Percentiles rank a stretch among this genome's conserved stretches.
These are phyloP conservation scores for Grigorovia humatica DNA, from an alignment of 805 yeast species.

Conservation along the genomic window DNA sequence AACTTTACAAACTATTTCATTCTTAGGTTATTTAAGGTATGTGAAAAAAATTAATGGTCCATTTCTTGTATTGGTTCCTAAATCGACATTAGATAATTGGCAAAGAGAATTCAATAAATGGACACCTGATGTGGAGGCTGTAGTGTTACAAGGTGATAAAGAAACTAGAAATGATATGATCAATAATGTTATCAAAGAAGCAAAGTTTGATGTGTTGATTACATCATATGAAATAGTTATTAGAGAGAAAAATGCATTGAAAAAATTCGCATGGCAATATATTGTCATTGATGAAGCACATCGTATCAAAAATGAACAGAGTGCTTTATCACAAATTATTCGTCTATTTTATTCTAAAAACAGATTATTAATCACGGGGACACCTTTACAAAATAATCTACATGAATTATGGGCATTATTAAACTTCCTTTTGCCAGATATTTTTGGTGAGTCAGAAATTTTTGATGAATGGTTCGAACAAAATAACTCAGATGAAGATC, in stretches of 20 bases:
- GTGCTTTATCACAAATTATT: conserved; percentile 84
- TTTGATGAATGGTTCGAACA: conserved; percentile 83
- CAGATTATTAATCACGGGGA: conserved; percentile 84
- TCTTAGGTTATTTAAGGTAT: conserved; percentile 78
- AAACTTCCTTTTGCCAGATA: conserved; percentile 86
- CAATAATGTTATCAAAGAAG: conserved; percentile 46
- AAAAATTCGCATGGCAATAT: conserved; percentile 86
- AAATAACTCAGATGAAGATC: conserved; percentile 41
- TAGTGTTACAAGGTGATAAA: conserved; percentile 83
- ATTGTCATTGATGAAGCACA: conserved; percentile 94
- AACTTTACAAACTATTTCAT: conserved; percentile 88
- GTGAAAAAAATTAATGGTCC: conserved; percentile 78
- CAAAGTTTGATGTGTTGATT: conserved; percentile 81
- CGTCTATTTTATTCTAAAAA: conserved; percentile 78
- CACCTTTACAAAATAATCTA: conserved; percentile 88
- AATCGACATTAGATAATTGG: conserved; percentile 95
- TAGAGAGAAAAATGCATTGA: conserved; percentile 71
- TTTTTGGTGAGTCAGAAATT: conserved; percentile 80
- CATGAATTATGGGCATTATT: conserved; percentile 95
- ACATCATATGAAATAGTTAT: conserved; percentile 92
- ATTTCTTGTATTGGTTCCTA: conserved; percentile 83
- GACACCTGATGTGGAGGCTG: conserved; percentile 88
- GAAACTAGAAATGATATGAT: conserved; percentile 62
- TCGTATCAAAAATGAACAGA: conserved; percentile 89
- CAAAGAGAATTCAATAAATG: conserved; percentile 85